Evolutionary conservation across 257 asterid species (phyloP), one percentile per base, ranked within the genome.

Genomic region (Petunia axillaris): DNA sequence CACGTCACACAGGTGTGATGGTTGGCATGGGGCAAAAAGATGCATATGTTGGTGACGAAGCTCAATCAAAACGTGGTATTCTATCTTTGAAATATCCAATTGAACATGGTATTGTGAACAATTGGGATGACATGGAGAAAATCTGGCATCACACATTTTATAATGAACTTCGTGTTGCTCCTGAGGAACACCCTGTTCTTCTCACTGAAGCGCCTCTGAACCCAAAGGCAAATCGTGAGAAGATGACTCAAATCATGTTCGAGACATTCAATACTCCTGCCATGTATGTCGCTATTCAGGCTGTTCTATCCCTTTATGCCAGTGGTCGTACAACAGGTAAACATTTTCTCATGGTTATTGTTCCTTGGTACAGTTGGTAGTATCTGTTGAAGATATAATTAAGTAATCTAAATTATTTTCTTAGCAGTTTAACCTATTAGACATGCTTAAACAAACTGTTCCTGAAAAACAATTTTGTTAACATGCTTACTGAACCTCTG

Each of bases 61-160:
- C 87, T 77, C 87, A 84, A 60, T 84, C 87, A 13, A 84, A 84
- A 79, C 81, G 87, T 59, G 87, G 87, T 84, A 84, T 84, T 64
- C 64, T 84, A 25, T 35, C 83, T 11, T 60, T 84, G 63, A 84
- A 84, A 75, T 83, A 83, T 70, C 86, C 86, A 64, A 83, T 83
- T 80, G 86, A 83, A 39, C 86, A 83, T 68, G 86, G 86, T 50
- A 83, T 83, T 65, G 86, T 80, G 2, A 83, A 59, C 68, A 80
- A 83, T 37, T 83, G 86, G 86, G 86, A 83, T 55, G 86, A 83
- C 16, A 83, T 83, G 86, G 85, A 83, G 79, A 83, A 83, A 80
- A 82, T 82, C 11, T 82, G 82, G 82, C 85, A 82, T 78, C 85
- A 82, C 36, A 82, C 85, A 8, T 82, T 82, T 43, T 82, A 82